phyloP scores from a whole-genome alignment of 2,329 filamentous ascomycete genomes.

The Fusarium sp. region DNA sequence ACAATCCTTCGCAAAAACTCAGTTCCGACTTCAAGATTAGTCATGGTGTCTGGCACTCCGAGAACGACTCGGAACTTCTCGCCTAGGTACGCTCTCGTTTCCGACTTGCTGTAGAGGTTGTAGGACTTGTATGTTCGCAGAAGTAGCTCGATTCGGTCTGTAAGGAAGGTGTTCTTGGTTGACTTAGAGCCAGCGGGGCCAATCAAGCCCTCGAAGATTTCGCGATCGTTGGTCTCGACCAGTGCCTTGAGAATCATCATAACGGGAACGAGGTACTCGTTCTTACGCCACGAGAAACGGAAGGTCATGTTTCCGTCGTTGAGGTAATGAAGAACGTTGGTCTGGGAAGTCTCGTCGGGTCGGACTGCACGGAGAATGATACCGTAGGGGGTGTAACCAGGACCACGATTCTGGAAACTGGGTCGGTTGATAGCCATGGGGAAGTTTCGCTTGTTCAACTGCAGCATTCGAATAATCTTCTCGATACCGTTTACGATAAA shows the following conservation, averaged over 20 bases:
- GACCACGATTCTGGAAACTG: slow-evolving; percentile 90
- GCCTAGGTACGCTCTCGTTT: slow-evolving; percentile 89
- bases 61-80: slow-evolving; percentile 92
- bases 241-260: slow-evolving; percentile 98
- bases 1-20: slow-evolving; percentile 94
- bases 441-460: slow-evolving; percentile 92
- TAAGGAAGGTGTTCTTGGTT: slow-evolving; percentile 90
- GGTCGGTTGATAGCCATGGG: slow-evolving; percentile 94
- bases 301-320: slow-evolving; percentile 97
- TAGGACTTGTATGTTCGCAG: slow-evolving; percentile 95
- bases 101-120: slow-evolving; percentile 82
- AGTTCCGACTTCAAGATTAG: slow-evolving; percentile 89
- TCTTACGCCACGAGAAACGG: slow-evolving; percentile 97
- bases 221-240: slow-evolving; percentile 94
- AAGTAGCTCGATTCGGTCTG: slow-evolving; percentile 92
- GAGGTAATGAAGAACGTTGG: slow-evolving; percentile 96
- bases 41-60: slow-evolving; percentile 85
- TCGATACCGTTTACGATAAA: slow-evolving; percentile 98
- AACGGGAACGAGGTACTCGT: slow-evolving; percentile 94
- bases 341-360: slow-evolving; percentile 98
- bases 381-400: slow-evolving; percentile 89
- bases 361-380: slow-evolving; percentile 93
- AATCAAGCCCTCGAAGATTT: slow-evolving; percentile 95
- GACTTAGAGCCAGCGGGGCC: slow-evolving; percentile 83
- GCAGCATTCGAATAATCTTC: slow-evolving; percentile 93